Conservation (phyloP, 1,284 basidiomycete species). For the Mycena citricolor region DNA sequence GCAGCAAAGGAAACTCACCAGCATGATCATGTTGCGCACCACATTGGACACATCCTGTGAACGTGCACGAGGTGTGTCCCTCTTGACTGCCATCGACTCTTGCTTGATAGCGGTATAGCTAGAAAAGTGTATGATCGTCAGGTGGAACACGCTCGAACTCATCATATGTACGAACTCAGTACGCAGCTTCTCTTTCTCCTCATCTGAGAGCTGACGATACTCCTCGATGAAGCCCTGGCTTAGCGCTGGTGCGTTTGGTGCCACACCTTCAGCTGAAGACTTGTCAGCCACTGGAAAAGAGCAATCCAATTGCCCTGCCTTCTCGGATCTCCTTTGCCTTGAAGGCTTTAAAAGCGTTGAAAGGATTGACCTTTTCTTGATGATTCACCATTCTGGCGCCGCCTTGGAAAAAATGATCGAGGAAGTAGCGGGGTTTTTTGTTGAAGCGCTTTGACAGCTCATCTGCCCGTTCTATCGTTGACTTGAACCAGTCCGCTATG, state of each 20-base stretch:
- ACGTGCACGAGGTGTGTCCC: constrained; percentile 1
- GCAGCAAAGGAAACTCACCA: background rate
- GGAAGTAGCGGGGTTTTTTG: constrained; percentile 14
- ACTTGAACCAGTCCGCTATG: background rate
- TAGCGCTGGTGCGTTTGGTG: background rate
- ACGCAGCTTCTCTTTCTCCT: background rate
- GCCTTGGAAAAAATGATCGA: constrained; percentile 18
- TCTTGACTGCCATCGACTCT: too few species aligned
- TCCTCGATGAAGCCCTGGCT: background rate
- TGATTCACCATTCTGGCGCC: constrained; percentile 5
- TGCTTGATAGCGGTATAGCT: too few species aligned
- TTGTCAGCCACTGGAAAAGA: background rate
- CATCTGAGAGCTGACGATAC: background rate
- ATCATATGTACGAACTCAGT: too few species aligned
- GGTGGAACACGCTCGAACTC: too few species aligned
- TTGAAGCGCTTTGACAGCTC: constrained; percentile 2
- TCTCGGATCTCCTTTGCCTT: constrained; percentile 3
- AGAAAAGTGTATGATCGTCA: too few species aligned
- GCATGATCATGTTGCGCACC: constrained; percentile 1
- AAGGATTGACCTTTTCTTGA: constrained; percentile 10
- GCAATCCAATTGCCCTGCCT: background rate
- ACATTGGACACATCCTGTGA: constrained; percentile 2
- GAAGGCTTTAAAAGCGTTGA: constrained; percentile 14
- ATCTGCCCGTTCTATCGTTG: background rate
- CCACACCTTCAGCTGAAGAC: too few species aligned